Conservation (phyloP, 345 rosid genomes). For the Lumnitzera littorea region DNA sequence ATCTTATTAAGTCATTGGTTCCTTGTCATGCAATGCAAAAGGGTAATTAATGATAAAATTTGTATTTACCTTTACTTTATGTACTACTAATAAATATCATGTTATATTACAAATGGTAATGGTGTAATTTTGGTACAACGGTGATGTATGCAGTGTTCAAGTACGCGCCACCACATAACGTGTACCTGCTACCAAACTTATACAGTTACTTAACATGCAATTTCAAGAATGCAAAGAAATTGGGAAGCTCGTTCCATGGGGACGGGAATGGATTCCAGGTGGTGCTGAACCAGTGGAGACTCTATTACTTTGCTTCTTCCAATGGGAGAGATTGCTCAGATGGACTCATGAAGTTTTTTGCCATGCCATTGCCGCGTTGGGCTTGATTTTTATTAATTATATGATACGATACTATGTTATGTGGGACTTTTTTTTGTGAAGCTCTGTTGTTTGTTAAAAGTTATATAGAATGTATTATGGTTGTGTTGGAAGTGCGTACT, state of each 20-base stretch:
- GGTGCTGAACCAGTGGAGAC: conserved; percentile 14
- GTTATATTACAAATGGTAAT: too few relatives aligned
- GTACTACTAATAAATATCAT: too few relatives aligned
- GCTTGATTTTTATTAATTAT: not conserved
- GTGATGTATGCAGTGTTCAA: conserved; percentile 16
- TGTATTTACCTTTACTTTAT: too few relatives aligned
- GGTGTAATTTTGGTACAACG: not conserved
- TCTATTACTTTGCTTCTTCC: conserved; percentile 18
- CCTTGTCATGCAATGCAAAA: too few relatives aligned
- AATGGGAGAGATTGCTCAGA: conserved; percentile 8
- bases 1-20: too few relatives aligned
- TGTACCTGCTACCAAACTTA: conserved; percentile 18
- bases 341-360: conserved; percentile 21
- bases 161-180: conserved; percentile 13
- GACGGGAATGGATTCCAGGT: conserved; percentile 12
- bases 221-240: conserved; percentile 11
- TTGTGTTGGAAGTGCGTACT: too few relatives aligned
- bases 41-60: too few relatives aligned
- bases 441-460: too few relatives aligned
- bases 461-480: too few relatives aligned
- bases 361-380: conserved; percentile 12
- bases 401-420: too few relatives aligned
- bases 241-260: conserved; percentile 12
- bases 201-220: conserved; percentile 15
- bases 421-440: too few relatives aligned